Conservation (phyloP, 148 eudicot species). For the Rhododendron vialii region DNA sequence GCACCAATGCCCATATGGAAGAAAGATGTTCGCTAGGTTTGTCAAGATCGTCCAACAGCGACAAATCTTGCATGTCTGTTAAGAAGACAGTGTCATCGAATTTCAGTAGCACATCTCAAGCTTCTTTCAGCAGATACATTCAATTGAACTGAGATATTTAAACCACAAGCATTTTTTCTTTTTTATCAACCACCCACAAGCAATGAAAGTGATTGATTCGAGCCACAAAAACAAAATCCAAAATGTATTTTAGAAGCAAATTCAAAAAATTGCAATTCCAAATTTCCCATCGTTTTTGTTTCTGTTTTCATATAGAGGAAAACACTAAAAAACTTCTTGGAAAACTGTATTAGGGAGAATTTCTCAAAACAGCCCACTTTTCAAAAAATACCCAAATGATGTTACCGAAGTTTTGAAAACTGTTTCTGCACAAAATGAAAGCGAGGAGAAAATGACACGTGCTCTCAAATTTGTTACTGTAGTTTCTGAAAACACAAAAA, state of each 20-base stretch:
- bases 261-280: not conserved
- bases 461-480: not conserved
- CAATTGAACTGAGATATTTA: not conserved
- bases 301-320: not conserved
- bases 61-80: slow-evolving; percentile 59
- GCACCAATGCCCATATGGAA: slow-evolving; percentile 86
- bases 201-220: not conserved
- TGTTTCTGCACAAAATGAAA: not conserved
- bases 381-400: not conserved
- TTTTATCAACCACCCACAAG: not conserved
- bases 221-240: not conserved
- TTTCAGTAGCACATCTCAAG: not conserved
- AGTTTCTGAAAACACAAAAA: not conserved
- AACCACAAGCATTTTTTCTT: not conserved
- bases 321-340: not conserved
- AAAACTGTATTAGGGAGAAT: not conserved
- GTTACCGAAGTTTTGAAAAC: not conserved
- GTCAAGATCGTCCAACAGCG: slow-evolving; percentile 64
- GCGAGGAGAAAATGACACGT: not conserved
- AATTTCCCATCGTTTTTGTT: not conserved
- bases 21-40: slow-evolving; percentile 58
- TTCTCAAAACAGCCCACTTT: not conserved
- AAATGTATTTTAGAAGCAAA: not conserved
- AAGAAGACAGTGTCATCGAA: slow-evolving; percentile 1
- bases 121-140: not conserved